Evolutionary conservation across 108 stramenopile species (phyloP).

Genomic region (Cyclotella sp.): DNA sequence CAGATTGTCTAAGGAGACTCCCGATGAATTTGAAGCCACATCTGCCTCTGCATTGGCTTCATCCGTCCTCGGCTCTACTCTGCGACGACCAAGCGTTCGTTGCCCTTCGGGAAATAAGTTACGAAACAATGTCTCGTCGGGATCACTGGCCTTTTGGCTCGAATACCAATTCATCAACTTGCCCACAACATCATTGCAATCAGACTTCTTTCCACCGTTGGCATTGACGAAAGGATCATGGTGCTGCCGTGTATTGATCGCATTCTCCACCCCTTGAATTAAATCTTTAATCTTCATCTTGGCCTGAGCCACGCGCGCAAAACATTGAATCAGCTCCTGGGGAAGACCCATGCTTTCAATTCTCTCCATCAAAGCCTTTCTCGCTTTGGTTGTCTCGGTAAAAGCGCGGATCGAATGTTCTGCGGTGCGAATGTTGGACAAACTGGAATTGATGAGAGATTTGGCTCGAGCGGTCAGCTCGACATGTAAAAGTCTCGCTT

Average conservation of each 20-base stretch:
- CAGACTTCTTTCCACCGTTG: constrained; percentile 3
- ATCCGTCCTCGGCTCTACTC: constrained; percentile 52
- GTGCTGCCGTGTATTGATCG: constrained; percentile 23
- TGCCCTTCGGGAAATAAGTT: constrained; percentile 55
- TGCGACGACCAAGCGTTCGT: constrained; percentile 16
- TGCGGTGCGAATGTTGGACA: constrained; percentile 40
- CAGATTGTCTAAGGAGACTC: constrained; percentile 75
- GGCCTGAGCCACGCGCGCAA: constrained; percentile 56
- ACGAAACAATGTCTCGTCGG: background rate
- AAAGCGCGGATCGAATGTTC: constrained; percentile 51
- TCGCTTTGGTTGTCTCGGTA: constrained; percentile 50
- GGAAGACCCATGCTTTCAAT: constrained; percentile 48
- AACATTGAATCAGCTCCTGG: constrained; percentile 74
- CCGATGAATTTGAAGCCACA: constrained; percentile 34
- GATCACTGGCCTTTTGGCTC: background rate
- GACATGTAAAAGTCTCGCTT: constrained; percentile 36
- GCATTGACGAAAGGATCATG: background rate
- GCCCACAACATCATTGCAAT: constrained; percentile 21
- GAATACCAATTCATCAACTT: constrained; percentile 51
- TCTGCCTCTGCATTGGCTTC: constrained; percentile 33
- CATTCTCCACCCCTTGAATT: constrained; percentile 53
- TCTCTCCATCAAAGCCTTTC: constrained; percentile 48
- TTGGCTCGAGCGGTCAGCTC: constrained; percentile 42
- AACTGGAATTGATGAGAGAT: constrained; percentile 36
- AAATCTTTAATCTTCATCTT: constrained; percentile 62